A percentile compares a stretch with the other conserved stretches of the same genome.
These are phyloP conservation scores for Chaetomium globosum DNA, from an alignment of 2,329 filamentous ascomycete species.

Conservation along the genomic window DNA sequence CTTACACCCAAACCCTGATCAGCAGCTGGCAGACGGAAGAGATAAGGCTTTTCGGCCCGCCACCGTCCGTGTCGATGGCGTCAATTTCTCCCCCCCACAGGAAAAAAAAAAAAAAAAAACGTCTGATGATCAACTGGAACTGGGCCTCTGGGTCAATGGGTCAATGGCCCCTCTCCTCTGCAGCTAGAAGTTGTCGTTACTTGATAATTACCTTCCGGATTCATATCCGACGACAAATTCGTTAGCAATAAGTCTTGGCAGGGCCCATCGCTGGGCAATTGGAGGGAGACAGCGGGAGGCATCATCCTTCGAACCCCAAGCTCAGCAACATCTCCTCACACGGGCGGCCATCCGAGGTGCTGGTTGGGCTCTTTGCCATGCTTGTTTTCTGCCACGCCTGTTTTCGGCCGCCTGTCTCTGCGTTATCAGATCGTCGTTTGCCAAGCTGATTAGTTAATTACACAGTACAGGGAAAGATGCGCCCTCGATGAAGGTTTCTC, in stretches of 20 bases:
- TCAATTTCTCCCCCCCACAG: conserved; percentile 19
- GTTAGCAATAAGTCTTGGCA: conserved; percentile 31
- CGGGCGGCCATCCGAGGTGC: conserved; percentile 17
- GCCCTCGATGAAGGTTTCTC: no score
- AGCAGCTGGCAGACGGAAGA: conserved; percentile 8
- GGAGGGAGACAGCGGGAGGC: neutral
- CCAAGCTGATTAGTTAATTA: conserved; percentile 11
- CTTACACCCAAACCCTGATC: neutral
- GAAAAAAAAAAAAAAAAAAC: conserved; percentile 20
- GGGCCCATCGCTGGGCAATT: conserved; percentile 15
- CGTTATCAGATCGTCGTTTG: conserved; percentile 11
- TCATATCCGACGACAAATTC: conserved; percentile 24
- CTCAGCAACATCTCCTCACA: conserved; percentile 12
- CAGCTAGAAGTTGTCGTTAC: conserved; percentile 38
- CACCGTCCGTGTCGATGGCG: conserved; percentile 15
- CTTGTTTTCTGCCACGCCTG: neutral
- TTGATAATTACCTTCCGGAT: conserved; percentile 36
- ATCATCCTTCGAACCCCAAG: conserved; percentile 4
- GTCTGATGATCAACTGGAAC: conserved; percentile 15
- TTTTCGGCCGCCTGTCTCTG: neutral
- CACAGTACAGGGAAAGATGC: neutral
- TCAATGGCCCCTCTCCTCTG: conserved; percentile 31
- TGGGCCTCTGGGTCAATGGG: conserved; percentile 3
- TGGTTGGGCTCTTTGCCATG: conserved; percentile 18
- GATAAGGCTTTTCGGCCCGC: conserved; percentile 13